Percentiles rank a stretch among this genome's conserved stretches.
phyloP scores from a whole-genome alignment of 2,329 filamentous ascomycete species.

The Phoma herbarum region DNA sequence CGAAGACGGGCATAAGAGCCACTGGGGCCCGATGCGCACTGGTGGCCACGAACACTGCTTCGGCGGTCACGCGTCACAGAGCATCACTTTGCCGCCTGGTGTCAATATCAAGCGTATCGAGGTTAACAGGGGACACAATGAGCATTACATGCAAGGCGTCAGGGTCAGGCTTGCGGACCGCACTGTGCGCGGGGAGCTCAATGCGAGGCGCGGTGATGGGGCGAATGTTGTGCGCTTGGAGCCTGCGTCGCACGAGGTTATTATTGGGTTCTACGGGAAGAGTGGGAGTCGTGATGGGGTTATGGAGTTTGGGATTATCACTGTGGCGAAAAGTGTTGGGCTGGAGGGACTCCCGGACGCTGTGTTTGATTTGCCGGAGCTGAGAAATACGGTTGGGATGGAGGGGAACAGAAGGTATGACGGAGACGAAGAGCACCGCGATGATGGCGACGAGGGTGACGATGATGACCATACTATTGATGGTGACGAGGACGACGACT shows the following conservation, averaged over 20 bases:
- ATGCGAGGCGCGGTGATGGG: conserved; percentile 23
- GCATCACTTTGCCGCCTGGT: conserved; percentile 36
- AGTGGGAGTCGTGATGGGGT: conserved; percentile 38
- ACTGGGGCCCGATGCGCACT: conserved; percentile 51
- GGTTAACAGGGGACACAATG: conserved; percentile 26
- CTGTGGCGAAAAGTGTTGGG: conserved; percentile 52
- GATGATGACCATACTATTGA: conserved; percentile 12
- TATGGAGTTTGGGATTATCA: conserved; percentile 60
- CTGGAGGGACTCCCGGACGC: conserved; percentile 53
- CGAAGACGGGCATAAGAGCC: conserved; percentile 53
- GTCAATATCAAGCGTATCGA: conserved; percentile 46
- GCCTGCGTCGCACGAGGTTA: conserved; percentile 48
- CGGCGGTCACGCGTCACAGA: conserved; percentile 44
- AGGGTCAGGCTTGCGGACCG: conserved; percentile 45
- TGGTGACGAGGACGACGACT: conserved; percentile 8
- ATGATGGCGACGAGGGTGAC: neutral
- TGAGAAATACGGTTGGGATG: conserved; percentile 48
- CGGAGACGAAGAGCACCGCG: neutral
- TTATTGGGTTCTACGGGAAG: conserved; percentile 59
- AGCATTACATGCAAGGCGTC: conserved; percentile 37
- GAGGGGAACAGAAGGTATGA: neutral
- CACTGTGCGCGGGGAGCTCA: conserved; percentile 41
- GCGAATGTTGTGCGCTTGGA: conserved; percentile 37
- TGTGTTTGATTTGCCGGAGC: conserved; percentile 55
- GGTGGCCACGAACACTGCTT: conserved; percentile 43